Base-by-base conservation (phyloP, 2,329 filamentous ascomycete genomes). In the Pestalotiopsis sp. region DNA sequence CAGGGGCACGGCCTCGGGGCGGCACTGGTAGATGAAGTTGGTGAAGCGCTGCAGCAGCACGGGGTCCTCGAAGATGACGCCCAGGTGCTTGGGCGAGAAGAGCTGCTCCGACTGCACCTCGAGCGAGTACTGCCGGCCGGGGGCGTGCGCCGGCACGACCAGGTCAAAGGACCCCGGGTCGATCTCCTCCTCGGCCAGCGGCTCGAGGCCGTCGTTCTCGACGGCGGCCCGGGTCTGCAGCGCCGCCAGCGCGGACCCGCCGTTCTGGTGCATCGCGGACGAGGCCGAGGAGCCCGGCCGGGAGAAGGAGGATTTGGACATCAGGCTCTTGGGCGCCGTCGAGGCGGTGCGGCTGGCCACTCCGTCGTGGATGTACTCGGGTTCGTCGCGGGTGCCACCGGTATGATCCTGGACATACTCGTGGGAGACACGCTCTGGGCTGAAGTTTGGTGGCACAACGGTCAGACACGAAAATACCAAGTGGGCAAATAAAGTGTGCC, bases 71-170 rank as follows among this genome's bases (percentile, higher is more conserved):
- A 93, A 91, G 38, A 94, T 92, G 36, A 86, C 82, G 57, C 85
- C 78, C 36, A 94, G 81, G 78, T 94, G 92, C 65, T 90, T 86
- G 17, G 79, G 83, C 0, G 91, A 92, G 74, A 93, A 91, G 45
- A 94, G 81, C 13, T 89, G 82, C 68, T 92, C 89, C 0, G 90
- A 88, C 59, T 89, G 86, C n/a, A 82, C 80, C 77, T 93, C 92
- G 0, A 93, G 80, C 2, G 86, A 88, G 74, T 89, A 88, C 65
- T 73, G 79, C 66, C 70, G 71, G 59, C 71, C 79, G 66, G 68
- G 75, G 63, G 68, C 68, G 17, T 82, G 80, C 11, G 73, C 73
- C 9, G 83, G 82, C 17, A 82, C 81, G 4, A 90, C 76, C 1
- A 90, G 74, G 63, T 82, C 77, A 58, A 82, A 82, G 7, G 79